These are phyloP conservation scores for Arthroderma uncinatum DNA, from an alignment of 2,329 filamentous ascomycete species.

Conservation along the genomic window DNA sequence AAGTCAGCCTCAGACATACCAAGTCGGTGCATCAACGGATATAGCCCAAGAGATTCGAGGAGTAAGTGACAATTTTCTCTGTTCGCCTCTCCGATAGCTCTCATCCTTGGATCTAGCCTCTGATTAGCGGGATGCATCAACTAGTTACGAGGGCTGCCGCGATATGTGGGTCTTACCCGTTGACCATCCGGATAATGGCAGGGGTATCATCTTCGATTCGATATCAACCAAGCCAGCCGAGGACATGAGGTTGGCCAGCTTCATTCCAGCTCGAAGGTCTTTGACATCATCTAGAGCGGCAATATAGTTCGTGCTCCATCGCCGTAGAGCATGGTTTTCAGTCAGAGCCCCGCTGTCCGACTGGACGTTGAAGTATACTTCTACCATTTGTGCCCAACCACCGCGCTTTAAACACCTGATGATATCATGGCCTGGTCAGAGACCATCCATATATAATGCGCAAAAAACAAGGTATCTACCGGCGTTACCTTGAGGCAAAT, in stretches of 20 bases:
- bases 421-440: neutral
- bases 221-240: conserved; percentile 57
- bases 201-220: conserved; percentile 51
- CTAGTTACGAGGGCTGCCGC: neutral
- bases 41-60: conserved; percentile 33
- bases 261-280: conserved; percentile 53
- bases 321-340: conserved; percentile 50
- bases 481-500: neutral
- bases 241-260: conserved; percentile 48
- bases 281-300: conserved; percentile 52
- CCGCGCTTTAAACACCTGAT: conserved; percentile 55
- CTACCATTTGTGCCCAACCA: conserved; percentile 83
- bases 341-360: conserved; percentile 73
- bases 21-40: conserved; percentile 35
- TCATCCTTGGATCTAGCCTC: conserved; percentile 31
- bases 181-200: conserved; percentile 61
- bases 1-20: conserved; percentile 33
- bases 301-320: conserved; percentile 58
- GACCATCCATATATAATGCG: neutral
- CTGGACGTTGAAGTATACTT: conserved; percentile 74
- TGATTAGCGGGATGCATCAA: conserved; percentile 16
- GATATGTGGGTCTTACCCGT: conserved; percentile 40
- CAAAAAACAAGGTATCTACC: neutral
- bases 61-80: conserved; percentile 28
- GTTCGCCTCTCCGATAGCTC: conserved; percentile 34